Base-by-base conservation (phyloP, 2,329 filamentous ascomycete species). In the Fusarium penzigii region DNA sequence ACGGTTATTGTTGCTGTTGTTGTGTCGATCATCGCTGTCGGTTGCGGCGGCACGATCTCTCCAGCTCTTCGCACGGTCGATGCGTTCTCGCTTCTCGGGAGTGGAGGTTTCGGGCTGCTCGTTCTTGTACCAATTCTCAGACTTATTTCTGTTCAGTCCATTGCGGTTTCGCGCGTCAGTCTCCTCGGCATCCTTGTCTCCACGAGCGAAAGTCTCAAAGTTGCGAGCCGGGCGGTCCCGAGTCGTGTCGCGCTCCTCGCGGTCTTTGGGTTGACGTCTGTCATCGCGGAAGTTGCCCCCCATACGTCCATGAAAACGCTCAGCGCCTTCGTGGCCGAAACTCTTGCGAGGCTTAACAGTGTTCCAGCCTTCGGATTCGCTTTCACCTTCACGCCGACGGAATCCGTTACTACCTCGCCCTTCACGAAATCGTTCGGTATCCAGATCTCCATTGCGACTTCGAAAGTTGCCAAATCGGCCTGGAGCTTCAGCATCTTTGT, bases 111-210 rank as follows among this genome's bases (percentile, higher is more conserved):
- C 70, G 17, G n/a, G 52, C 17, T 65, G 69, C 67, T 78, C 80
- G 45, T 85, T 85, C 66, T 84, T 86, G 67, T 85, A 87, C 92
- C 89, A 95, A n/a, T 85, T 84, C 52, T 86, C 90, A 45, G 85
- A 78, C 70, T 86, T 86, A 57, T 79, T 85, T 65, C 89, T 83
- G 51, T 77, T 79, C 42, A 80, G 75, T 25, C 84, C 85, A 65
- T 89, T 89, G 60, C 86, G 85, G 54, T 85, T 82, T 49, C 78
- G 74, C 32, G 75, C 77, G 29, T 83, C 81, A 12, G 80, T 80
- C 39, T 84, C 86, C 17, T 70, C 75, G 17, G 64, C 66, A 6
- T 83, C 82, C 34, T 73, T 75, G 46, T 83, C 80, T 25, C 20
- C 20, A 32, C 78, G 71, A 6, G 68, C 55, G 48, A 79, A 78